A percentile compares a stretch with the other conserved stretches of the same genome.
Evolutionary conservation across 2,329 filamentous ascomycete genomes (phyloP).

Genomic region (Claviceps arundinis): DNA sequence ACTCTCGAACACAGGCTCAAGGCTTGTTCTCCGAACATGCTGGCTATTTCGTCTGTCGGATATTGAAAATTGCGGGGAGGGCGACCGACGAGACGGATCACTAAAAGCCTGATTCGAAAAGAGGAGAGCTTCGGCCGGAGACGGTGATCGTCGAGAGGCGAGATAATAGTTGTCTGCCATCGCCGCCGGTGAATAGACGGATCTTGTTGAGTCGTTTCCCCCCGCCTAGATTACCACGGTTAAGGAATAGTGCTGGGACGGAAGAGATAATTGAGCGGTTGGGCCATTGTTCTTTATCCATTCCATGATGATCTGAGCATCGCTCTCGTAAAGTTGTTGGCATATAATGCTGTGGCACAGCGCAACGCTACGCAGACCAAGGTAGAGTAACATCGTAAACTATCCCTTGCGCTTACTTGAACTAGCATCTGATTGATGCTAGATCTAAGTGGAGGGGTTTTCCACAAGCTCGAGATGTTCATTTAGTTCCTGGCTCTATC

Average conservation of each 20-base stretch:
- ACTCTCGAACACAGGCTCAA: constrained; percentile 5
- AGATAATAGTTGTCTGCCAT: constrained; percentile 2
- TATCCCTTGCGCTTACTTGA: not conserved
- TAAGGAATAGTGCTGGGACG: not conserved
- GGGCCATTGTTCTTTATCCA: not conserved
- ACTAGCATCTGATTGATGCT: not conserved
- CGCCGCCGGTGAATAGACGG: not conserved
- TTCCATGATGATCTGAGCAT: not conserved
- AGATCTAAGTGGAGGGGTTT: not conserved
- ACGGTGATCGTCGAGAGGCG: not conserved
- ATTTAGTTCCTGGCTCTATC: not conserved
- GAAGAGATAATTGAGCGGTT: not conserved
- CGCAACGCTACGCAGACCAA: not conserved
- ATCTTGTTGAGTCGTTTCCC: not conserved
- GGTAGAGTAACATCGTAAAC: constrained; percentile 3
- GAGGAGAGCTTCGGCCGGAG: constrained; percentile 2
- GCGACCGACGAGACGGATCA: constrained; percentile 1
- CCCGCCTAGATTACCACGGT: not conserved
- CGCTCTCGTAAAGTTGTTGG: not conserved
- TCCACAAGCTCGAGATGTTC: not conserved
- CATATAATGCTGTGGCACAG: constrained; percentile 1
- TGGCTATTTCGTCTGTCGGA: constrained; percentile 2
- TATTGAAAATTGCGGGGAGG: constrained; percentile 2
- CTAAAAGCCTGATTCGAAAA: not conserved
- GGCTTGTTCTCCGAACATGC: not conserved